phyloP scores from a whole-genome alignment of 2,329 filamentous ascomycete genomes.

The Alternaria gaisen region DNA sequence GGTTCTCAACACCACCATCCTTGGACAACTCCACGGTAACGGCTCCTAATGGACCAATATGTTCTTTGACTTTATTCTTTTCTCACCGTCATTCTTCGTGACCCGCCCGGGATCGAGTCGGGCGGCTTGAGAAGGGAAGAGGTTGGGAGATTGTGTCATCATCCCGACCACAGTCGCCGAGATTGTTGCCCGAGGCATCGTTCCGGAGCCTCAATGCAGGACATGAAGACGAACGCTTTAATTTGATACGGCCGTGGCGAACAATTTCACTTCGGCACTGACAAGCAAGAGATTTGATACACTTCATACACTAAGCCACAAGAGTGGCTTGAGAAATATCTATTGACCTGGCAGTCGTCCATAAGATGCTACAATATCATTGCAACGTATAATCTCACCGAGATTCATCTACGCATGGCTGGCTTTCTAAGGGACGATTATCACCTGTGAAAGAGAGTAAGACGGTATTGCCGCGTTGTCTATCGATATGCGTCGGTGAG shows the following conservation, averaged over 20 bases:
- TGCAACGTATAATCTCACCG: too few species aligned
- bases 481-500: too few species aligned
- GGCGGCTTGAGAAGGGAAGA: background rate
- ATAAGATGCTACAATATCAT: too few species aligned
- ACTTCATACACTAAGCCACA: accelerated
- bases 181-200: background rate
- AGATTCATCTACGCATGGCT: accelerated
- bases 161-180: background rate
- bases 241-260: too few species aligned
- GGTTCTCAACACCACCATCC: constrained; percentile 13
- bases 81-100: background rate
- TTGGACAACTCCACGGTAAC: constrained; percentile 8
- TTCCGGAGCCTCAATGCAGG: background rate
- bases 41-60: background rate
- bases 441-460: too few species aligned
- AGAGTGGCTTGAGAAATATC: too few species aligned
- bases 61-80: constrained; percentile 6
- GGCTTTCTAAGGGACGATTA: accelerated
- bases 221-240: too few species aligned
- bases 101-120: background rate
- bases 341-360: too few species aligned
- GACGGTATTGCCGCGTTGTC: too few species aligned
- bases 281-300: too few species aligned
- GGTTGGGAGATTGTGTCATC: background rate
- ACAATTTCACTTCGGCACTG: too few species aligned